phyloP scores from a whole-genome alignment of 176 grass and related monocot genomes.

The Puya raimondii region DNA sequence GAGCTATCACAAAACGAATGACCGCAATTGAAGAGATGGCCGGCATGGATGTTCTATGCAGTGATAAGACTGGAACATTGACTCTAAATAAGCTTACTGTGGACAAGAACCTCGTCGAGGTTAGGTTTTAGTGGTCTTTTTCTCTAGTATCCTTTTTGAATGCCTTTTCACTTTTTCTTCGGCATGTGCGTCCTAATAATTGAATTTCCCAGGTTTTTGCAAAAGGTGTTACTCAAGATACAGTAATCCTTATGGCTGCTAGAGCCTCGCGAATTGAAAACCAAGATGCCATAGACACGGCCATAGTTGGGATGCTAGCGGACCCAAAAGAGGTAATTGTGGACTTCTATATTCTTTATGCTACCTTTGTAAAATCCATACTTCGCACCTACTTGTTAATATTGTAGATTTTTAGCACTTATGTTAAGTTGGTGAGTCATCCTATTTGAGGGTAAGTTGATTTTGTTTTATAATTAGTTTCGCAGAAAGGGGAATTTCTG shows the following conservation, averaged over 20 bases:
- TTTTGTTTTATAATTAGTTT: background rate
- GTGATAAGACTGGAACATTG: conserved; percentile 75
- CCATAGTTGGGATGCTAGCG: conserved; percentile 71
- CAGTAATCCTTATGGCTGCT: conserved; percentile 63
- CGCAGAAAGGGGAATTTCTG: no score
- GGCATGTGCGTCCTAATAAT: background rate
- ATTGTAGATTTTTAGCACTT: no score
- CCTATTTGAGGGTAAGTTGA: no score
- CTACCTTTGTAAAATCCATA: no score
- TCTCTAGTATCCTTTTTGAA: background rate
- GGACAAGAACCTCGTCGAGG: conserved; percentile 62
- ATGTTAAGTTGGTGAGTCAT: no score
- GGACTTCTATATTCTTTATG: background rate
- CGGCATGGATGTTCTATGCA: conserved; percentile 86
- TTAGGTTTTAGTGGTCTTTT: conserved; percentile 6
- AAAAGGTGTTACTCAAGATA: conserved; percentile 43
- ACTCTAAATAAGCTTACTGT: conserved; percentile 69
- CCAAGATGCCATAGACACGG: conserved; percentile 73
- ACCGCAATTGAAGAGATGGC: conserved; percentile 92
- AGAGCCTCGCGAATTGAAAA: conserved; percentile 70
- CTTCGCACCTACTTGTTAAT: no score
- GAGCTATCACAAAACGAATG: conserved; percentile 83
- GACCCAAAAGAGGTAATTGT: conserved; percentile 58
- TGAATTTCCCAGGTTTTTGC: conserved; percentile 42
- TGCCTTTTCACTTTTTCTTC: background rate